Percentiles rank a stretch among this genome's conserved stretches.
phyloP scores from a whole-genome alignment of 306 rosid genomes.

The Cicer cuneatum region DNA sequence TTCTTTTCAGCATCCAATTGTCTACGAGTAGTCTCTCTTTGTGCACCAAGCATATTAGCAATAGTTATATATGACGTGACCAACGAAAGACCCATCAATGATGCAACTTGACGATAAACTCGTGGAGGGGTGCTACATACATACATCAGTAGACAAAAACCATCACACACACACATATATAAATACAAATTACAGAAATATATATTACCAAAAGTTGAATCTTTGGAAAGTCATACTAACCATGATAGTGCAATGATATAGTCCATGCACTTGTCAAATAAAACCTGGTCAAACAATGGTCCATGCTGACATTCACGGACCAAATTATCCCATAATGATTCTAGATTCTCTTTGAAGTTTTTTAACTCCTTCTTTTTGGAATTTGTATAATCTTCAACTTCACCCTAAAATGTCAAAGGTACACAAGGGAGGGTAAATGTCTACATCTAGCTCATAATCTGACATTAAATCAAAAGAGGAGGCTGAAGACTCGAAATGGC shows the following conservation, averaged over 20 bases:
- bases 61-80: slow-evolving; percentile 86
- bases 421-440: slow-evolving; percentile 39
- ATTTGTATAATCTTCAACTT: slow-evolving; percentile 87
- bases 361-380: slow-evolving; percentile 87
- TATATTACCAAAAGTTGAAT: slow-evolving; percentile 34
- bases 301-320: slow-evolving; percentile 91
- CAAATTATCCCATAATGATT: slow-evolving; percentile 83
- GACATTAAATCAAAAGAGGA: slow-evolving; percentile 29
- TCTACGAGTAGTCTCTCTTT: slow-evolving; percentile 93
- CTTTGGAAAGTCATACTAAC: slow-evolving; percentile 56
- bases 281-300: slow-evolving; percentile 84
- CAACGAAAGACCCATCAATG: slow-evolving; percentile 90
- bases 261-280: slow-evolving; percentile 99
- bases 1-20: slow-evolving; percentile 98
- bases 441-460: slow-evolving; percentile 28
- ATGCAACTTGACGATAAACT: slow-evolving; percentile 93
- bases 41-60: slow-evolving; percentile 85
- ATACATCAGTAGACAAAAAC: slow-evolving; percentile 39
- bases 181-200: background rate
- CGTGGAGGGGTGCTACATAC: slow-evolving; percentile 93
- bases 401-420: slow-evolving; percentile 65
- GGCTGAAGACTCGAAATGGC: slow-evolving; percentile 7
- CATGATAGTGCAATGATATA: slow-evolving; percentile 94
- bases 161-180: background rate
- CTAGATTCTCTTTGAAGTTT: slow-evolving; percentile 91